Evolutionary conservation across 306 rosid species (phyloP), one percentile per base, ranked within the genome.

Genomic region (Oxytropis ochrocephala): DNA sequence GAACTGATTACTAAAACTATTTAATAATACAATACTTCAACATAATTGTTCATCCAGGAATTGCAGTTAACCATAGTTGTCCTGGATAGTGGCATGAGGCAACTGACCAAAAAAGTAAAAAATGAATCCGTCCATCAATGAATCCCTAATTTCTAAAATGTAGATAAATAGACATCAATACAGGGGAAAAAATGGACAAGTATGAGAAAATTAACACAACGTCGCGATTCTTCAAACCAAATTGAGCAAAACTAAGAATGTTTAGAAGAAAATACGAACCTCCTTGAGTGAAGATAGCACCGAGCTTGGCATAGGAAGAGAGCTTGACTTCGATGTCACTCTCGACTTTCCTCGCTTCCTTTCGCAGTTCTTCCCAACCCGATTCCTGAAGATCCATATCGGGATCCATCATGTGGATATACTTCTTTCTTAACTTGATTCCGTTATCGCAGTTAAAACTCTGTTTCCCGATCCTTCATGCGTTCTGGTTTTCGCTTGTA

Each of bases 241-340:
- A 88, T n/a, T 2, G 2, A 24, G 29, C 29, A 24, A 24, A 24
- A 24, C 29, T 24, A 2, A 2, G 29, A 24, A 24, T 24, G 2
- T 24, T 24, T 24, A 24, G 29, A 24, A 24, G 29, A 21, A 2
- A 24, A 1, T 24, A 24, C 29, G 74, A 48, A 78, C 96, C 96
- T 82, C 91, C 91, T 85, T 89, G 99, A 2, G 96, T 87, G 82
- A 89, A 94, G 65, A 96, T 84, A 65, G 91, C 83, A 8, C 99
- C 97, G 41, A 95, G 86, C 58, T 91, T 95, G 11, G 88, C 96
- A 60, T 95, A 95, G 38, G 99, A 89, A 75, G 95, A 87, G 43
- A 95, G 95, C 85, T 95, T 95, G 64, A 89, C 96, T 68, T 95
- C 99, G 78, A 95, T 95, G 84, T 95, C 97, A 16, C 99, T 96